These are phyloP conservation scores for Aphanomyces euteiches DNA, from an alignment of 352 stramenopile species.

Conservation along the genomic window DNA sequence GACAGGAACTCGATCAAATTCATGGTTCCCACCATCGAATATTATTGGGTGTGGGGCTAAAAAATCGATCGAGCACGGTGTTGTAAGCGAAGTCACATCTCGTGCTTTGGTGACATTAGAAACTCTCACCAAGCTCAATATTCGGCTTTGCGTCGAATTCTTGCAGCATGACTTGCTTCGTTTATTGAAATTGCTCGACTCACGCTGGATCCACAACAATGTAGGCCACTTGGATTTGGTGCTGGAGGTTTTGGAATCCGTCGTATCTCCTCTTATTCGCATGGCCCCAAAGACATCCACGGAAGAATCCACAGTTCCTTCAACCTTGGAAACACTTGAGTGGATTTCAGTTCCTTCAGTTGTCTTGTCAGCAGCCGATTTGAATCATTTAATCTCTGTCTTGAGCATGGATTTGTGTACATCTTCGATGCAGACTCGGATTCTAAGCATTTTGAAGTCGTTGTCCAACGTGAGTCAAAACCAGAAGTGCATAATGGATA, in stretches of 20 bases:
- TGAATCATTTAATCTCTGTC: constrained; percentile 62
- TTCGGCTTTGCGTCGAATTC: constrained; percentile 48
- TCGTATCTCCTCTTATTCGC: constrained; percentile 83
- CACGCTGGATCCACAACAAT: constrained; percentile 81
- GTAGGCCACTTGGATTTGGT: constrained; percentile 91
- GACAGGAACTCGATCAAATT: constrained; percentile 43
- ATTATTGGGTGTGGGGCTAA: constrained; percentile 56
- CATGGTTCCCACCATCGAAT: constrained; percentile 49
- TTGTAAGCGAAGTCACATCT: constrained; percentile 84
- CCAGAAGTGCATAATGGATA: constrained; percentile 53
- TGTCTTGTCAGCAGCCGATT: constrained; percentile 48
- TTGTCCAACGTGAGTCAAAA: constrained; percentile 65
- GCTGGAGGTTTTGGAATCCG: constrained; percentile 87
- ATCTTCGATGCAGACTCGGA: constrained; percentile 76
- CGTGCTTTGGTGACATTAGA: constrained; percentile 85
- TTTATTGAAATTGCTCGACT: constrained; percentile 87
- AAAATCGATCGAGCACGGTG: constrained; percentile 33
- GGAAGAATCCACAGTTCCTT: constrained; percentile 29
- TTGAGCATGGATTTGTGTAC: constrained; percentile 78
- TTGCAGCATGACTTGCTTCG: constrained; percentile 44
- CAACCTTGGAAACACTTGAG: constrained; percentile 49
- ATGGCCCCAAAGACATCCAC: constrained; percentile 45
- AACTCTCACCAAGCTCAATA: constrained; percentile 88
- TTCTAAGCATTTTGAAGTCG: constrained; percentile 71
- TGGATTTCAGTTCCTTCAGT: constrained; percentile 69